Evolutionary conservation across 169 alveolate genomes (phyloP).

Genomic region (Cryptosporidium xiaoi): DNA sequence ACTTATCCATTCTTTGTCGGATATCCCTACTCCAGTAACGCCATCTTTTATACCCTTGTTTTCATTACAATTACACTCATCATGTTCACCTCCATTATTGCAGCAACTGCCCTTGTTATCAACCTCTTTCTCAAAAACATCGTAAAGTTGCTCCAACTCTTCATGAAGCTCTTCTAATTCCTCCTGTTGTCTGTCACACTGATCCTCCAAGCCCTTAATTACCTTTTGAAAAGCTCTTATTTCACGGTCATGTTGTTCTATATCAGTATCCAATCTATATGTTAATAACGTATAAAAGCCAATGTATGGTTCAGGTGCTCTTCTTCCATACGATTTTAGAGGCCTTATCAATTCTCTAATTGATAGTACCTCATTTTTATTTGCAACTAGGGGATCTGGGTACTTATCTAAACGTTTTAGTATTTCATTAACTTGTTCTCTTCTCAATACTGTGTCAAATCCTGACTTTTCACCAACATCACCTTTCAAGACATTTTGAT

Average conservation of each 20-base stretch:
- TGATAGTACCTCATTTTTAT: conserved; percentile 42
- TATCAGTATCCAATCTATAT: conserved; percentile 47
- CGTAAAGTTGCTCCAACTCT: conserved; percentile 82
- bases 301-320: conserved; percentile 73
- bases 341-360: conserved; percentile 70
- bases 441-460: conserved; percentile 5
- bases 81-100: background rate
- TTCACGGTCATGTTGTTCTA: conserved; percentile 59
- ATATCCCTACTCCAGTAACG: background rate
- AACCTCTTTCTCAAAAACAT: conserved; percentile 15
- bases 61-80: background rate
- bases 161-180: conserved; percentile 89
- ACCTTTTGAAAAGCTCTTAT: conserved; percentile 74
- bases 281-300: conserved; percentile 59
- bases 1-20: conserved; percentile 59
- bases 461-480: background rate
- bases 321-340: conserved; percentile 53
- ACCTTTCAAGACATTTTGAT: background rate
- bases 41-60: background rate
- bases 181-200: conserved; percentile 90
- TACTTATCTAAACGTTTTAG: conserved; percentile 21
- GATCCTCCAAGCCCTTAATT: conserved; percentile 81
- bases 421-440: conserved; percentile 62
- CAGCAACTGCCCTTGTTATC: background rate
- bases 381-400: conserved; percentile 64